Base-by-base conservation (phyloP, 495 filamentous ascomycete genomes). In the Podospora conica region DNA sequence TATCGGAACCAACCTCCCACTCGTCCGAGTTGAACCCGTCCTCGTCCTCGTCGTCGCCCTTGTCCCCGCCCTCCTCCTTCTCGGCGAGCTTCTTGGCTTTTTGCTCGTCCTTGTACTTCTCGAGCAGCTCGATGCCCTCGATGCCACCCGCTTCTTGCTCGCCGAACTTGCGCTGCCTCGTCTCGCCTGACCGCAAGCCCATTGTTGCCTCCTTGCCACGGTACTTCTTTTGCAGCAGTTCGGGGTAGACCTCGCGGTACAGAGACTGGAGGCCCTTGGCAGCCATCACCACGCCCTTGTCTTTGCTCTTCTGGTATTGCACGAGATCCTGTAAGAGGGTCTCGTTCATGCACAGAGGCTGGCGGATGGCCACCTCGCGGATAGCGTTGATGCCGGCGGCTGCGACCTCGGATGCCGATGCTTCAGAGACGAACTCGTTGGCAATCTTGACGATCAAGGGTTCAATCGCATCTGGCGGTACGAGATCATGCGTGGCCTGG, bases 231-330 rank as follows among this genome's bases (percentile, higher is more conserved):
- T 90, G 89, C 56, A 99, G 82, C 85, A 97, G 88, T 65, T 93
- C 89, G 0, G 96, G 90, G 27, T 88, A 92, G 24, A 96, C 87
- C 71, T 98, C 93, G 62, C 96, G 84, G 77, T 93, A 99, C 2
- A 99, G 83, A 68, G 90, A 89, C 59, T 98, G 85, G 15, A 99
- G 79, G 63, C 93, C 93, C 71, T 93, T 91, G 12, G 93, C 92
- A 18, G 94, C 96, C 94, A 99, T 98, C 83, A 96, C 90, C 12
- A 96, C 91, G 66, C 93, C 93, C 78, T 98, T 98, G 73, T 99
- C 96, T 72, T 98, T 98, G 74, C 91, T 95, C 79, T 94, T 96
- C 65, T 92, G 85, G 77, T 99, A 99, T 86, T 93, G 87, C 15
- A 97, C 92, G 33, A 99, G 78, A 80, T 98, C 95, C 75, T 98